Percentiles rank a stretch among this genome's conserved stretches.
phyloP scores from a whole-genome alignment of 305 asterid genomes.

The Fraxinus nigra region DNA sequence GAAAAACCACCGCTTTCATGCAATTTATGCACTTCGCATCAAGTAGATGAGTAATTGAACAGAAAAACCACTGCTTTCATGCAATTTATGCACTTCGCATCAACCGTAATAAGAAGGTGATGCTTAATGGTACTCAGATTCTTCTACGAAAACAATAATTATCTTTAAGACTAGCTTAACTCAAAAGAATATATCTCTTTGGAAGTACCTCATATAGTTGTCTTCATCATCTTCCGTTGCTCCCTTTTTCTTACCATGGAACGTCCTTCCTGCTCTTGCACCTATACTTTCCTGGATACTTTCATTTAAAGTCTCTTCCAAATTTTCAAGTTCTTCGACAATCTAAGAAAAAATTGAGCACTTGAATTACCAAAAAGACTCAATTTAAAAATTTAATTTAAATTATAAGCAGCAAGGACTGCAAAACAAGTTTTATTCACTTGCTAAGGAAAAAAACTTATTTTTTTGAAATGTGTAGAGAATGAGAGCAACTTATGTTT shows the following conservation, averaged over 20 bases:
- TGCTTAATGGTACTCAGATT: neutral
- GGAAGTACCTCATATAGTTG: conserved; percentile 58
- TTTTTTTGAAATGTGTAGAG: neutral
- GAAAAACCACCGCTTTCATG: conserved; percentile 2
- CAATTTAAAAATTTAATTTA: conserved; percentile 1
- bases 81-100: conserved; percentile 5
- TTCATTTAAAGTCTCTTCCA: conserved; percentile 96
- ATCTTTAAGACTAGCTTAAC: neutral
- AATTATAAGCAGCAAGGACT: conserved; percentile 2
- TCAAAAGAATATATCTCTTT: neutral
- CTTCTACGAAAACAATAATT: neutral
- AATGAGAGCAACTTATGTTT: neutral
- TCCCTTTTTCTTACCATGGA: conserved; percentile 65
- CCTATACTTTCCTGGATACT: conserved; percentile 92
- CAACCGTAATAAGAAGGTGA: neutral
- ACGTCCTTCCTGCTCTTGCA: conserved; percentile 69
- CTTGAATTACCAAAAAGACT: conserved; percentile 21
- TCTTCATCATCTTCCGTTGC: conserved; percentile 63
- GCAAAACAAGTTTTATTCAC: neutral
- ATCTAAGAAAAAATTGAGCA: conserved; percentile 39
- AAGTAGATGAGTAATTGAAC: neutral
- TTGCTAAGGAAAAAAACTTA: neutral
- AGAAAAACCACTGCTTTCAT: neutral
- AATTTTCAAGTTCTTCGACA: conserved; percentile 94
- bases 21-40: conserved; percentile 3